Base-by-base conservation (phyloP, 2,329 filamentous ascomycete genomes). In the Botrytis deweyae region DNA sequence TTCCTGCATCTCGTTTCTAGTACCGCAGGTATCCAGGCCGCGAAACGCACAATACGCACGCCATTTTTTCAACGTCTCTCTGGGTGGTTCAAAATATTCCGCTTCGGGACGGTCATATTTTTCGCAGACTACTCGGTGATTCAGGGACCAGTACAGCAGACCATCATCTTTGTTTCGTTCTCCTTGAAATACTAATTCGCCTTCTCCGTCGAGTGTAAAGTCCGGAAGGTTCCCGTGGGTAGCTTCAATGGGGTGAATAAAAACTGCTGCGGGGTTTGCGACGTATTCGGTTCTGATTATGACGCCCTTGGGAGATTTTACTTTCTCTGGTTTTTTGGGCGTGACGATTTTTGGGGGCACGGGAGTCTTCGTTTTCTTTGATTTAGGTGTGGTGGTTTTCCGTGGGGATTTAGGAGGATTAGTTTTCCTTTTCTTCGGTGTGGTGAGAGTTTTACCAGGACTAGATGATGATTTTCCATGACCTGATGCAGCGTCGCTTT, bases 41-140 rank as follows among this genome's bases (percentile, higher is more conserved):
- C 20, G 42, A 46, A 66, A 66, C 4, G 64, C 42, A 66, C 64
- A 66, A 49, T 49, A 66, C 4, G 64, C 64, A 20, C 44, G 64
- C 64, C 64, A 66, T 49, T 49, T 66, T 1, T 65, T 65, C 18
- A 46, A 20, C 1, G 29, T 65, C 14, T 14, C 16, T 20, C 9
- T 40, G 10, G 59, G 59, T 38, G 59, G 59, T 12, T 62, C 59
- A 10, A 22, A 38, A 4, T 10, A 10, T 25, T 62, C 33, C 38
- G 20, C 38, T 62, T 25, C 59, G 36, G 59, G 36, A 36, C 20
- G 38, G 20, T 36, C 20, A 25, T 22, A 22, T 40, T 14, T 40
- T 62, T 36, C 59, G 8, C 16, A 4, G 33, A 62, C 20, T 38
- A 38, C 20, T 62, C 59, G 59, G 33, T 20, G 59, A 25, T 38